Conservation (phyloP, 345 rosid genomes). For the Corchorus capsularis region DNA sequence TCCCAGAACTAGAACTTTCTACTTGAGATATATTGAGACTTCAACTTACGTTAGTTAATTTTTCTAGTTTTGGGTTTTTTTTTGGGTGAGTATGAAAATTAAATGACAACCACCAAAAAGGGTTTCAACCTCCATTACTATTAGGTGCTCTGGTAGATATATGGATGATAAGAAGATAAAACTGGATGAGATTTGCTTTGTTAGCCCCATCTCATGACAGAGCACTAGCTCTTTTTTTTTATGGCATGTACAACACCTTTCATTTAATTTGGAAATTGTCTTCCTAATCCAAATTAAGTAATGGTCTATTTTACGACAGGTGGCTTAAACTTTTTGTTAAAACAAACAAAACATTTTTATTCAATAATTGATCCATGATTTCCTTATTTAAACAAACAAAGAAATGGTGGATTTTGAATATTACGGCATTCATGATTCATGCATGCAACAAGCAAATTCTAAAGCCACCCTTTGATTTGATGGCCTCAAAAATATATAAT, state of each 20-base stretch:
- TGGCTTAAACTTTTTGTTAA: too few relatives aligned
- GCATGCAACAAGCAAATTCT: slow-evolving; percentile 11
- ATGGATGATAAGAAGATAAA: too few relatives aligned
- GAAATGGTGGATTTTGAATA: not conserved
- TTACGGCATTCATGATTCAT: not conserved
- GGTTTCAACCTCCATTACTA: not conserved
- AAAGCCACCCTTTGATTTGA: not conserved
- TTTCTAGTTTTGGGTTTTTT: not conserved
- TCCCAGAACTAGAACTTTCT: too few relatives aligned
- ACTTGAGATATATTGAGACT: too few relatives aligned
- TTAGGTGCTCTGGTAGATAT: not conserved
- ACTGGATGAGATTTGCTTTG: not conserved
- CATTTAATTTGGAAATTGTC: not conserved
- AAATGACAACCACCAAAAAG: not conserved
- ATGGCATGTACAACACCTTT: not conserved
- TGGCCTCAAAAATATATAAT: slow-evolving; percentile 7
- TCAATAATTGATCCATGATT: too few relatives aligned
- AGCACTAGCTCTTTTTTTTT: not conserved
- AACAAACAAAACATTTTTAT: too few relatives aligned
- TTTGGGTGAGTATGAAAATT: not conserved
- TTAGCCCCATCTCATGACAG: not conserved
- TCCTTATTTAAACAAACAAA: too few relatives aligned
- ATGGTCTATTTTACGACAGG: not conserved
- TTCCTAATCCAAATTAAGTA: not conserved
- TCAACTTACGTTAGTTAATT: too few relatives aligned